A percentile compares a stretch with the other conserved stretches of the same genome.
phyloP scores from a whole-genome alignment of 2,329 filamentous ascomycete species.

The Fusarium fracticaudum region DNA sequence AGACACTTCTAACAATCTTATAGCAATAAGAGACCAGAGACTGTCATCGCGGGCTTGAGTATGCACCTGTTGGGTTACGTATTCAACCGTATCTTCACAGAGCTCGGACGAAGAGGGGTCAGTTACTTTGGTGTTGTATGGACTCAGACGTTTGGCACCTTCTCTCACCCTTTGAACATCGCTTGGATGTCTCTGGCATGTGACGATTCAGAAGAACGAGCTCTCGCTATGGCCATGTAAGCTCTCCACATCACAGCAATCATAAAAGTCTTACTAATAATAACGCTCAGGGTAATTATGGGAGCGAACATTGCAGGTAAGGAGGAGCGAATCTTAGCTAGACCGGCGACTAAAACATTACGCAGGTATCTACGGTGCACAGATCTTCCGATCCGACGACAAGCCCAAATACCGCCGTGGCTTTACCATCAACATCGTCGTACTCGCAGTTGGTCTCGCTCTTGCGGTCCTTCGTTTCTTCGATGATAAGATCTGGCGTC shows the following conservation, averaged over 20 bases:
- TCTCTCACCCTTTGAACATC: conserved; percentile 67
- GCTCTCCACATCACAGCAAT: not conserved
- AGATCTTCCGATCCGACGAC: conserved; percentile 66
- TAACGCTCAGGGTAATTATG: conserved; percentile 60
- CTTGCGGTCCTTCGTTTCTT: conserved; percentile 55
- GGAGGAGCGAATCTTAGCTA: no score
- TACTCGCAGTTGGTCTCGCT: conserved; percentile 54
- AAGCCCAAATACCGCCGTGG: conserved; percentile 60
- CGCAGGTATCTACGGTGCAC: conserved; percentile 68
- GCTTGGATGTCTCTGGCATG: conserved; percentile 68
- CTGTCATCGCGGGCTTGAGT: conserved; percentile 59
- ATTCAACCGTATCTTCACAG: conserved; percentile 63
- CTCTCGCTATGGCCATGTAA: conserved; percentile 68
- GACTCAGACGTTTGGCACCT: conserved; percentile 65
- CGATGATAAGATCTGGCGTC: conserved; percentile 50
- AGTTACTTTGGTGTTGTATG: conserved; percentile 65
- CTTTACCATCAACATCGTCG: conserved; percentile 57
- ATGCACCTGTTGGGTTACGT: conserved; percentile 62
- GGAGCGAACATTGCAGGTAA: conserved; percentile 67
- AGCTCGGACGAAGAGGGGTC: conserved; percentile 52
- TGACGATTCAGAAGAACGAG: conserved; percentile 65
- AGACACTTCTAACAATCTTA: rapidly evolving
- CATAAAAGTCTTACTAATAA: no score
- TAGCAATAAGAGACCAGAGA: conserved; percentile 60
- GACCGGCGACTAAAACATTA: not conserved